A percentile compares a stretch with the other conserved stretches of the same genome.
These are phyloP conservation scores for Podila epicladia DNA, from an alignment of 192 early-diverging fungal species.

Conservation along the genomic window DNA sequence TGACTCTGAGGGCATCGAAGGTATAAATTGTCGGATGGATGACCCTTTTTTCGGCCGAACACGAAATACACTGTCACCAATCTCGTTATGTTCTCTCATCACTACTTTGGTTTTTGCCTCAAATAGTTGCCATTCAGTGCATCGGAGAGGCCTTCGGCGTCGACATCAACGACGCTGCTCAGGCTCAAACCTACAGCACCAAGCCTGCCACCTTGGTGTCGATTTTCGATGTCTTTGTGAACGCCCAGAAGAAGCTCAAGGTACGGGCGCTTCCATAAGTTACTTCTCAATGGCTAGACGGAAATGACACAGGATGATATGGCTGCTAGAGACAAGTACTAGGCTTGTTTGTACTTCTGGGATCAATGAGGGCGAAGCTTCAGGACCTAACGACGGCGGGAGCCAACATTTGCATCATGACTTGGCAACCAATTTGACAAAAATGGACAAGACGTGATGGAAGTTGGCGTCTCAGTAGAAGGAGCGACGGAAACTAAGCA, in stretches of 20 bases:
- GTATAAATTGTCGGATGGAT: conserved; percentile 46
- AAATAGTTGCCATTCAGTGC: conserved; percentile 90
- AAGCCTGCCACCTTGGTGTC: conserved; percentile 84
- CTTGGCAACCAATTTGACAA: too few species aligned
- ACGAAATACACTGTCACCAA: not conserved
- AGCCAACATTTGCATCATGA: too few species aligned
- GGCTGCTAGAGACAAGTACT: too few species aligned
- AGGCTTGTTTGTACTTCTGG: too few species aligned
- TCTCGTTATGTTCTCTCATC: too few species aligned
- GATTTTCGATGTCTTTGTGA: conserved; percentile 93
- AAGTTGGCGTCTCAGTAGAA: too few species aligned
- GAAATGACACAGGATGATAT: too few species aligned
- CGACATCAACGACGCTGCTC: conserved; percentile 73
- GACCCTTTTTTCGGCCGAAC: not conserved
- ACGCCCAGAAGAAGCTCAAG: conserved; percentile 80
- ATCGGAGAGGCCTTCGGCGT: conserved; percentile 95
- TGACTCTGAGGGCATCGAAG: conserved; percentile 84
- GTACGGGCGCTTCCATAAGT: conserved; percentile 9
- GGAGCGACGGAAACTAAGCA: too few species aligned
- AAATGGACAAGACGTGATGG: too few species aligned
- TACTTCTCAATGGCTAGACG: too few species aligned
- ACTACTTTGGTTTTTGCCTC: not conserved
- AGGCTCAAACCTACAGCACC: conserved; percentile 77
- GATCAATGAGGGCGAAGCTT: too few species aligned
- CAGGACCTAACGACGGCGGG: too few species aligned